Base-by-base conservation (phyloP, 148 eudicot species). In the Linanthus parryae region DNA sequence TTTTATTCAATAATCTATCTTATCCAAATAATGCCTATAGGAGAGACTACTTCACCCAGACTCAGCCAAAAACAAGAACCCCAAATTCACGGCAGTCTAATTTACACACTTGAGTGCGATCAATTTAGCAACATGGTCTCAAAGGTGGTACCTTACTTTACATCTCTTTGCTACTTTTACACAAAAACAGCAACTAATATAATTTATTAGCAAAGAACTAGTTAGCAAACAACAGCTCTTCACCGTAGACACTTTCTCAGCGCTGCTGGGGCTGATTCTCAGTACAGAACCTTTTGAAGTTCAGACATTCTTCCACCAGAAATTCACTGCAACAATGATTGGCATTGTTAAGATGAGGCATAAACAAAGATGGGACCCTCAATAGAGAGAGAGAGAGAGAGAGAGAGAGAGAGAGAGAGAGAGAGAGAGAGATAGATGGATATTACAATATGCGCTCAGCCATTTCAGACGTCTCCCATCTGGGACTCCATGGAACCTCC, bases 401-500 rank as follows among this genome's bases (percentile, higher is more conserved):
- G 23, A 46, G 15, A 18, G 21, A 41, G 42, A 30, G 22, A 35
- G 10, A 47, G 2, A 20, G 26, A 43, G 1, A n/a, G 22, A 26
- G 36, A 19, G 3, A 26, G 17, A 8, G 10, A 40, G 49, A 25
- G 44, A 30, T 7, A 28, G 17, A 40, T 28, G 8, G 21, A 56
- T 79, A n/a, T 86, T 81, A 91, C 98, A 72, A 86, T 36, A 86
- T 69, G 24, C 98, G 67, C 26, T 75, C 84, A 52, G 87, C 95
- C 98, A 86, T 83, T 65, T 68, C 73, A n/a, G 84, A 57, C 31
- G 64, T 56, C 36, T 83, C 95, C 95, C 98, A 91, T 79, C 98
- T 70, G 12, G 98, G 95, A 68, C 98, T 91, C 95, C 95, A 91
- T 43, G 98, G 95, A 48, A 76, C 83, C 10, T 79, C 89, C 1